phyloP scores from a whole-genome alignment of 495 filamentous ascomycete species.

The Thozetella sp. region DNA sequence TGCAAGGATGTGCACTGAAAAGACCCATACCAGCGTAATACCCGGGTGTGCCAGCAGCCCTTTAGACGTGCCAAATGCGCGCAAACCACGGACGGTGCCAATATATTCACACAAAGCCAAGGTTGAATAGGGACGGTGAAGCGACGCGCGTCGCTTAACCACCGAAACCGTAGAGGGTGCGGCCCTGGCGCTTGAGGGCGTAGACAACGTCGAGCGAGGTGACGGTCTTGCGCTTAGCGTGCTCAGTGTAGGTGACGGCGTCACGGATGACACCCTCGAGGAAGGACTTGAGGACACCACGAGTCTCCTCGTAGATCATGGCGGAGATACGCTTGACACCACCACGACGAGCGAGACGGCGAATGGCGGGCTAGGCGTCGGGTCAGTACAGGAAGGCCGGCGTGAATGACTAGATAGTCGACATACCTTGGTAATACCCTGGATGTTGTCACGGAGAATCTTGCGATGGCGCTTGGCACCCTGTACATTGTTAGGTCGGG shows the following conservation, averaged over 20 bases:
- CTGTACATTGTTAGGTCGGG: neutral
- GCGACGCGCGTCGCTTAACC: slow-evolving; percentile 61
- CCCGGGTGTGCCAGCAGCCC: neutral
- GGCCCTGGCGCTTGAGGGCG: slow-evolving; percentile 91
- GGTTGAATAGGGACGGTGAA: neutral
- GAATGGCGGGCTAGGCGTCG: slow-evolving; percentile 83
- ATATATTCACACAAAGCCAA: neutral
- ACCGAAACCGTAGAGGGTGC: slow-evolving; percentile 98
- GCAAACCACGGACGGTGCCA: neutral
- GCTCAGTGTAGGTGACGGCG: slow-evolving; percentile 96
- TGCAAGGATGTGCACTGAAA: neutral
- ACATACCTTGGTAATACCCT: slow-evolving; percentile 87
- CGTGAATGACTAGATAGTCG: neutral
- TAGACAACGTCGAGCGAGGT: slow-evolving; percentile 96
- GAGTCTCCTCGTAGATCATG: slow-evolving; percentile 99
- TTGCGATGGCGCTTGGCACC: slow-evolving; percentile 96
- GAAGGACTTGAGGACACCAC: slow-evolving; percentile 99
- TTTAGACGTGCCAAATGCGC: neutral
- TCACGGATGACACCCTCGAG: slow-evolving; percentile 99
- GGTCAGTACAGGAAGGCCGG: neutral
- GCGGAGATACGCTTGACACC: slow-evolving; percentile 99
- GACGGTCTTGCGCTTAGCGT: slow-evolving; percentile 98
- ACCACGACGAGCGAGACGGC: slow-evolving; percentile 98
- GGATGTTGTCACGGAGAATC: slow-evolving; percentile 99
- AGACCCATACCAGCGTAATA: neutral